phyloP scores from a whole-genome alignment of 306 rosid genomes.

The Vigna nakashimae region DNA sequence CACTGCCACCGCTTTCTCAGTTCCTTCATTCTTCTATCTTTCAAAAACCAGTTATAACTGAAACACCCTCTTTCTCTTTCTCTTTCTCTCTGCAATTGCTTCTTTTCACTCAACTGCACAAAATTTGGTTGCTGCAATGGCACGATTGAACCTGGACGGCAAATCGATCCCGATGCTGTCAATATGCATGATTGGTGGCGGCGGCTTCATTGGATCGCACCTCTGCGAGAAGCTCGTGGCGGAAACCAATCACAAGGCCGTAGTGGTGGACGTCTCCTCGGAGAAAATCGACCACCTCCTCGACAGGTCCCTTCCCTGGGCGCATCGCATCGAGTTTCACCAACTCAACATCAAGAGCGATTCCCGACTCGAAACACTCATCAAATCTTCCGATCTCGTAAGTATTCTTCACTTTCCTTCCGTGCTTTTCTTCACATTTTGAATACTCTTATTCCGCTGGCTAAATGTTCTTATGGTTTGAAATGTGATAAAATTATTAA shows the following conservation, averaged over 20 bases:
- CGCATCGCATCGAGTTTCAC: conserved; percentile 83
- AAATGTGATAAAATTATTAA: background rate
- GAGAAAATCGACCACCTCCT: conserved; percentile 82
- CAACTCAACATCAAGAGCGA: conserved; percentile 86
- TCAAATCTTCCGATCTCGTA: conserved; percentile 85
- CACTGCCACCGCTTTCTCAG: conserved; percentile 44
- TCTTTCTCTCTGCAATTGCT: background rate
- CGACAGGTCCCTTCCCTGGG: conserved; percentile 61
- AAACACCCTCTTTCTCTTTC: background rate
- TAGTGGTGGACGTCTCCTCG: conserved; percentile 73
- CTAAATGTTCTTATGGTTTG: background rate
- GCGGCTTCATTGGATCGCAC: conserved; percentile 91
- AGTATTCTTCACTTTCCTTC: conserved; percentile 3
- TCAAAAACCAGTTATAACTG: conserved; percentile 31
- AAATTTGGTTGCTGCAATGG: conserved; percentile 2
- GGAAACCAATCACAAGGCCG: conserved; percentile 71
- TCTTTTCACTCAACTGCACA: conserved; percentile 4
- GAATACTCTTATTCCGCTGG: background rate
- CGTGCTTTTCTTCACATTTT: background rate
- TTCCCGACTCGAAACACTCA: conserved; percentile 82
- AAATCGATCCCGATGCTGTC: conserved; percentile 62
- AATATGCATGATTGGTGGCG: conserved; percentile 90
- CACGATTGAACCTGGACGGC: conserved; percentile 69
- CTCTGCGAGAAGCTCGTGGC: conserved; percentile 83
- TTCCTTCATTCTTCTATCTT: background rate